Percentiles rank a stretch among this genome's conserved stretches.
These are phyloP conservation scores for Boletus rufocinnamomeus DNA, from an alignment of 768 basidiomycete species.

Conservation along the genomic window DNA sequence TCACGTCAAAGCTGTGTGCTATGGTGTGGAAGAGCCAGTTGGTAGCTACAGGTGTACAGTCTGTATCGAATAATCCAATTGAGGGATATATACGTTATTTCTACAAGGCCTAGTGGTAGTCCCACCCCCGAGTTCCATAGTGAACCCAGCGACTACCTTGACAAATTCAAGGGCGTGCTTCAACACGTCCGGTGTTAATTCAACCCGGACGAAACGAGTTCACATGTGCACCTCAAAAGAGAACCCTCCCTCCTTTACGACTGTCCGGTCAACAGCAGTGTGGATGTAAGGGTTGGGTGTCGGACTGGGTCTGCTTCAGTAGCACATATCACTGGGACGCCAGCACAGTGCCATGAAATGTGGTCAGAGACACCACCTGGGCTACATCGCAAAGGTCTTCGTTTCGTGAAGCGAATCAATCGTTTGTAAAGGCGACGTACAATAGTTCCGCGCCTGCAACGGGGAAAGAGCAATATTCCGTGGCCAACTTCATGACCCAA, in stretches of 20 bases:
- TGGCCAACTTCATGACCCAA: constrained; percentile 37
- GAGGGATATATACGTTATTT: no score
- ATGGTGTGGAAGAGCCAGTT: no score
- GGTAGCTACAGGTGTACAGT: neutral
- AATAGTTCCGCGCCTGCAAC: constrained; percentile 24
- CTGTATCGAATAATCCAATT: neutral
- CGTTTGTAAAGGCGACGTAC: constrained; percentile 29
- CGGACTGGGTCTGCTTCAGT: constrained; percentile 45
- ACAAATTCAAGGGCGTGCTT: constrained; percentile 59
- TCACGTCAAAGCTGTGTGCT: no score
- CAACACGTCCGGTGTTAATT: neutral
- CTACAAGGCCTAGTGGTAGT: constrained; percentile 5
- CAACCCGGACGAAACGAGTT: neutral
- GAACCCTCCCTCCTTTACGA: constrained; percentile 41
- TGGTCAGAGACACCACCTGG: constrained; percentile 48
- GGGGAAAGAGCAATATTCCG: constrained; percentile 28
- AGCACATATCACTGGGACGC: constrained; percentile 44
- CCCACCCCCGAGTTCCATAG: constrained; percentile 47
- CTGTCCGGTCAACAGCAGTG: constrained; percentile 29
- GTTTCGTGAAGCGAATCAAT: neutral
- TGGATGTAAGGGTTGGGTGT: constrained; percentile 47
- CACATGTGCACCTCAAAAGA: constrained; percentile 35
- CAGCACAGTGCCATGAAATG: constrained; percentile 47
- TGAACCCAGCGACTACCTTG: constrained; percentile 59
- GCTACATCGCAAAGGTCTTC: constrained; percentile 2